A percentile compares a stretch with the other conserved stretches of the same genome.
These are phyloP conservation scores for Sarocladium strictum DNA, from an alignment of 2,329 filamentous ascomycete species.

Conservation along the genomic window DNA sequence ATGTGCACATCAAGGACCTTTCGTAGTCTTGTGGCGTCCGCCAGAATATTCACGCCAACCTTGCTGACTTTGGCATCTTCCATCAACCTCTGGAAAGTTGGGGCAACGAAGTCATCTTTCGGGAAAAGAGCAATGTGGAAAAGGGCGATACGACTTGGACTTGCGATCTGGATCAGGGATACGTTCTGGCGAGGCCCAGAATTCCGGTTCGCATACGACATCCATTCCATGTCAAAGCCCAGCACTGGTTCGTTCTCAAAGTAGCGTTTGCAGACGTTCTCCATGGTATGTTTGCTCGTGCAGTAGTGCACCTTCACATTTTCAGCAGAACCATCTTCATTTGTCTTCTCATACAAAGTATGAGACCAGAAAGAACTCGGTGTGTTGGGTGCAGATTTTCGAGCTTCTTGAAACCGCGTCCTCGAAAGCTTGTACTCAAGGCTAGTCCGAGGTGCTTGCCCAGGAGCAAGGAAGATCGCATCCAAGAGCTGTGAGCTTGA, in stretches of 20 bases:
- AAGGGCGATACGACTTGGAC: slow-evolving; percentile 67
- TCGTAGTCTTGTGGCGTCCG: slow-evolving; percentile 61
- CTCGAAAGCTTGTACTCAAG: slow-evolving; percentile 42
- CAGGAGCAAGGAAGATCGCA: neutral
- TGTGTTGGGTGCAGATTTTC: slow-evolving; percentile 35
- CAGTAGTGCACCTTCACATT: slow-evolving; percentile 74
- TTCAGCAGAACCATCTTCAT: slow-evolving; percentile 33
- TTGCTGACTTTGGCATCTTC: slow-evolving; percentile 67
- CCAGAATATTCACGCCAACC: slow-evolving; percentile 68
- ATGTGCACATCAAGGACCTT: slow-evolving; percentile 60
- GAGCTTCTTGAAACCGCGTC: slow-evolving; percentile 42
- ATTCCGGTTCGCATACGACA: slow-evolving; percentile 38
- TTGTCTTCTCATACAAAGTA: slow-evolving; percentile 54
- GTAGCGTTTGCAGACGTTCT: slow-evolving; percentile 55
- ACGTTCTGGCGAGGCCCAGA: slow-evolving; percentile 60
- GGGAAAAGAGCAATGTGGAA: slow-evolving; percentile 71
- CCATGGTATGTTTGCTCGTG: slow-evolving; percentile 58
- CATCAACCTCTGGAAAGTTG: slow-evolving; percentile 65
- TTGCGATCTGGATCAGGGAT: slow-evolving; percentile 78
- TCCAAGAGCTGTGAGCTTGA: neutral
- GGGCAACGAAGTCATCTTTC: slow-evolving; percentile 57
- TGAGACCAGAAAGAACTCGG: slow-evolving; percentile 62
- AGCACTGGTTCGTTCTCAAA: slow-evolving; percentile 66
- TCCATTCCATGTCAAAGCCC: slow-evolving; percentile 92
- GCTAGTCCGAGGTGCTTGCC: slow-evolving; percentile 28